phyloP scores from a whole-genome alignment of 495 filamentous ascomycete species.

The Pyronema omphalodes region DNA sequence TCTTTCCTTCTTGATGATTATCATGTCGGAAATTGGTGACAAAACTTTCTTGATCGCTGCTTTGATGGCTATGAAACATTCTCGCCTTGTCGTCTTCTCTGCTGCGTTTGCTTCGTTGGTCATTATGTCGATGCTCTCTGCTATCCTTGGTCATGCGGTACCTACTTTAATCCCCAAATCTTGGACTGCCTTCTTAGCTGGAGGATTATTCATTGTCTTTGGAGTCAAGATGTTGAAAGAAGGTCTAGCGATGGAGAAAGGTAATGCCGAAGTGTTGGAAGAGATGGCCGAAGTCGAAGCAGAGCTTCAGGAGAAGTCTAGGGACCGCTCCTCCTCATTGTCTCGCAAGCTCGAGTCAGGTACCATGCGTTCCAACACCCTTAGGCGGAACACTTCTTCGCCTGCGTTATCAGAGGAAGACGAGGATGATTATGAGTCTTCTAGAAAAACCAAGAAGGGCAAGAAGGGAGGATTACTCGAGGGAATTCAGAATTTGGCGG shows the following conservation, averaged over 20 bases:
- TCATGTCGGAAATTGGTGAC: slow-evolving; percentile 94
- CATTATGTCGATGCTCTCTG: slow-evolving; percentile 91
- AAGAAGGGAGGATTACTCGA: slow-evolving; percentile 27
- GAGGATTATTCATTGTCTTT: slow-evolving; percentile 72
- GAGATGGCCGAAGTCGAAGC: slow-evolving; percentile 95
- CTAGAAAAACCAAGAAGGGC: slow-evolving; percentile 10
- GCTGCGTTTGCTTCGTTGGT: slow-evolving; percentile 83
- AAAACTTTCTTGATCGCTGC: slow-evolving; percentile 96
- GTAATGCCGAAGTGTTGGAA: slow-evolving; percentile 46
- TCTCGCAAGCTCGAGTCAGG: slow-evolving; percentile 35
- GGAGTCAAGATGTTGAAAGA: slow-evolving; percentile 72
- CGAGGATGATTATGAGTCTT: slow-evolving; percentile 21
- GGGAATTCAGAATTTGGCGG: slow-evolving; percentile 72
- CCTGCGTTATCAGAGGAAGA: slow-evolving; percentile 21
- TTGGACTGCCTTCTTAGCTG: slow-evolving; percentile 71
- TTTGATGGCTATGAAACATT: slow-evolving; percentile 97
- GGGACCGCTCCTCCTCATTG: slow-evolving; percentile 33
- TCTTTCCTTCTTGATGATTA: slow-evolving; percentile 89
- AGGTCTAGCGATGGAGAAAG: slow-evolving; percentile 79
- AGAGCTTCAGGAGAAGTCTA: slow-evolving; percentile 87
- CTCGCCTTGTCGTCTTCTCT: slow-evolving; percentile 78
- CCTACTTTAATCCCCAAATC: slow-evolving; percentile 78
- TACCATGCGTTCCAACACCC: slow-evolving; percentile 25
- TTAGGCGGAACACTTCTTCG: slow-evolving; percentile 22
- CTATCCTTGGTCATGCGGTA: slow-evolving; percentile 83